phyloP scores from a whole-genome alignment of 2,329 filamentous ascomycete species.

The Cladosporium sp. region DNA sequence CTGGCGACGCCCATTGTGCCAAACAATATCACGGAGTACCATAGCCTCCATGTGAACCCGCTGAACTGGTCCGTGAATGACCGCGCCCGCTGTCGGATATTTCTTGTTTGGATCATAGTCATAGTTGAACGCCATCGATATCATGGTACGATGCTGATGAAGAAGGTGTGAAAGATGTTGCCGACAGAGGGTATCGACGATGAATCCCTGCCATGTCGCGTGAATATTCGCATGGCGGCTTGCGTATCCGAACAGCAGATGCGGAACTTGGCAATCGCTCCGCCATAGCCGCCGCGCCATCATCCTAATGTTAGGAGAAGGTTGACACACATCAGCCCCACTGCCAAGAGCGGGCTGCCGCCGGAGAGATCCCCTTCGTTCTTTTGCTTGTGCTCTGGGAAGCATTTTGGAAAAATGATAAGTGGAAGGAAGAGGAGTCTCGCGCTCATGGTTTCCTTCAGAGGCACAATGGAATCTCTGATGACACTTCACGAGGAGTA shows the following conservation, averaged over 20 bases:
- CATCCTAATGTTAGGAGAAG: neutral
- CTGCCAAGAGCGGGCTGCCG: neutral
- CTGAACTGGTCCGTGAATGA: neutral
- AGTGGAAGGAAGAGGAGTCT: no score
- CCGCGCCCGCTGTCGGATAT: neutral
- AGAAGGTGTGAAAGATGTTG: no score
- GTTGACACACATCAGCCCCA: neutral
- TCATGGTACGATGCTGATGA: neutral
- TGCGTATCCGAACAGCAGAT: no score
- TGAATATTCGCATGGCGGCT: no score
- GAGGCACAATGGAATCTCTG: no score
- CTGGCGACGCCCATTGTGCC: conserved; percentile 63
- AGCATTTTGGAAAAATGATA: no score
- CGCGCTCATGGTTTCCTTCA: no score
- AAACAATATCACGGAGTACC: conserved; percentile 58
- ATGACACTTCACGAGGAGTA: no score
- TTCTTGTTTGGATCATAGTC: neutral
- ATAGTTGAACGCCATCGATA: neutral
- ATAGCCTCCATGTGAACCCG: conserved; percentile 63
- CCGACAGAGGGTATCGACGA: no score
- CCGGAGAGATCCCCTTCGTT: no score
- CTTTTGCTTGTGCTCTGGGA: no score
- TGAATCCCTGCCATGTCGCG: no score
- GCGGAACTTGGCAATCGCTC: neutral
- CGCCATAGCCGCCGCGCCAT: neutral